Percentiles rank a stretch among this genome's conserved stretches.
Evolutionary conservation across 257 asterid species (phyloP).

Genomic region (Prunella vulgaris): DNA sequence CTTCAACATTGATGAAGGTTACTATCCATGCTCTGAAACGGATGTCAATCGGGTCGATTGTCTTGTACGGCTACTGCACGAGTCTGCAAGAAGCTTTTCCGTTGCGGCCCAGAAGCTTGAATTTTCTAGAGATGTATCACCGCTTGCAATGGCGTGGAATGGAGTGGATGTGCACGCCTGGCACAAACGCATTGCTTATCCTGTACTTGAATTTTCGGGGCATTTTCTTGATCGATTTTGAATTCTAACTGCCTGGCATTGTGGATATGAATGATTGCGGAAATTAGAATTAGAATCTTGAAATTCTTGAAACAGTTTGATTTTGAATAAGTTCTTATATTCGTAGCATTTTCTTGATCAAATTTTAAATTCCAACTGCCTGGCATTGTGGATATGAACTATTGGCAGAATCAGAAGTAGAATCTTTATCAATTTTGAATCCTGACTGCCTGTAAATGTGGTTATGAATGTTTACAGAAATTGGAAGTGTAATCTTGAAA

Average conservation of each 20-base stretch:
- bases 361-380: too few species aligned
- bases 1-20: conserved; percentile 28
- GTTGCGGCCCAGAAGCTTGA: conserved; percentile 38
- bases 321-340: too few species aligned
- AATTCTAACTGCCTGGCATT: background rate
- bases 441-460: background rate
- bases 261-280: background rate
- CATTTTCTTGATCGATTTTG: background rate
- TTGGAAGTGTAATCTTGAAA: background rate
- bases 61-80: conserved; percentile 54
- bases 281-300: background rate
- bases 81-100: conserved; percentile 63
- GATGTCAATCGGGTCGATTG: conserved; percentile 47
- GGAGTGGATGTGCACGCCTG: conserved; percentile 35
- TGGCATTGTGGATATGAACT: too few species aligned
- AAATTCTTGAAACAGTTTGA: too few species aligned
- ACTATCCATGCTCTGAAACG: conserved; percentile 8
- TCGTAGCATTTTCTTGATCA: too few species aligned
- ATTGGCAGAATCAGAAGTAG: too few species aligned
- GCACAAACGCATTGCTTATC: conserved; percentile 39
- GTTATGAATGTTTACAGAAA: background rate
- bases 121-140: conserved; percentile 41
- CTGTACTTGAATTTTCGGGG: background rate
- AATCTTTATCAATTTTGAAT: background rate
- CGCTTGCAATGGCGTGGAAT: conserved; percentile 70